Base-by-base conservation (phyloP, 75 land plant genomes). In the Sequoia sempervirens region DNA sequence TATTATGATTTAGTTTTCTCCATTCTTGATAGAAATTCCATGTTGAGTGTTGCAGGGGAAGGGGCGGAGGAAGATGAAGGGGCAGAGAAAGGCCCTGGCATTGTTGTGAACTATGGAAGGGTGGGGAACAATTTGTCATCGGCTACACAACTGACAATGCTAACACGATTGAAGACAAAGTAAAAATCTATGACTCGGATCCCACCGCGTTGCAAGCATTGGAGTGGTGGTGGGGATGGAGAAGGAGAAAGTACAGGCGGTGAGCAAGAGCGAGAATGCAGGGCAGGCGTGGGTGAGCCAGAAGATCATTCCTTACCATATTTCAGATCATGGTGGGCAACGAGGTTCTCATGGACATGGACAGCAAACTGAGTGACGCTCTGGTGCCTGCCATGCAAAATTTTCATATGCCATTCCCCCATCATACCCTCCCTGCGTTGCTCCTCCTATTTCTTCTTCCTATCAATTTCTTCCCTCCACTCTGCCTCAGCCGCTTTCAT, bases 51-150 rank as follows among this genome's bases (percentile, higher is more conserved):
- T 43, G 28, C 46, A 43, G 46, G 46, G 80, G 80, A 7, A 20
- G 79, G 40, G 23, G 32, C 61, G 2, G 79, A 76, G 45, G 32
- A 61, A 15, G 82, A 26, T 8, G 64, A 52, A 32, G 28, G 38
- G 2, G 15, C 84, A 32, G 81, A 82, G 46, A 18, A 53, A 41
- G 41, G 5, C 1, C 58, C 61, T 4, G 85, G 66, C 68, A 82
- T 83, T 5, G 90, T 89, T 38, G 86, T 89, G 26, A 89, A 89
- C 89, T 89, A 89, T 36, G 90, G 90, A 46, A 87, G 73, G 43
- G 41, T 78, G 28, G 90, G 86, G 66, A 78, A 87, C 83, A 83
- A 89, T 68, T 54, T 89, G 40, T 89, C 88, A 2, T 9, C 86
- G 15, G 84, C 90, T 12, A n/a, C 37, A 4, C 80, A 89, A 69